Base-by-base conservation (phyloP, 2,329 filamentous ascomycete genomes). In the Alternaria arbusti region DNA sequence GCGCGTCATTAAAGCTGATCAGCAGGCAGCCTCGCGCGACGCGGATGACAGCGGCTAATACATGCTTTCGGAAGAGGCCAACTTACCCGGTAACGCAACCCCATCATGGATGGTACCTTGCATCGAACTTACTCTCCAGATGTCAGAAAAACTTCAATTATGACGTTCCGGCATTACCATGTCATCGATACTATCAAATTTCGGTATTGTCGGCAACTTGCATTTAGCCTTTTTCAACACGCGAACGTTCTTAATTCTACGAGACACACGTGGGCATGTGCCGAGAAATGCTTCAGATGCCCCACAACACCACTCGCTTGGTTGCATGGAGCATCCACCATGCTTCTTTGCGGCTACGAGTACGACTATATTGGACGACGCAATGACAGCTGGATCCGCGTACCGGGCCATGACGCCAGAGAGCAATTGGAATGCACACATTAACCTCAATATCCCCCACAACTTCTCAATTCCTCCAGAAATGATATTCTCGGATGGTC, bases 251-350 rank as follows among this genome's bases (percentile, higher is more conserved):
- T 61, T 63, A 52, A 40, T 54, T 57, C 61, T 64, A 58, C 55
- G 59, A 30, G 40, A 63, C 54, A 66, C 64, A 61, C 26, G 46
- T 59, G 64, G 20, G 61, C 57, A 30, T 15, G 23, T 57, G 56
- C 51, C 26, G 45, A 51, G n/a, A 17, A 54, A 10, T 40, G 52
- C 56, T 50, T 11, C 45, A 23, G 36, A 51, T 61, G 70, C 68
- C 70, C 70, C 68, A 71, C 70, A 59, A 62, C 68, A 69, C 68
- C 68, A 67, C 64, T 60, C 58, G 61, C 45, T 62, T 58, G 28
- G 47, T 56, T 46, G 49, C 54, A 61, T 17, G 43, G 25, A 51
- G 22, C 49, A 28, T 32, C 26, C 43, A 45, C 25, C 47, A 51
- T 47, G 17, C 26, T 28, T 17, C 40, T 8, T 36, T 40, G 51